These are phyloP conservation scores for Iberis pinnata DNA, from an alignment of 345 rosid genomes.

Conservation along the genomic window DNA sequence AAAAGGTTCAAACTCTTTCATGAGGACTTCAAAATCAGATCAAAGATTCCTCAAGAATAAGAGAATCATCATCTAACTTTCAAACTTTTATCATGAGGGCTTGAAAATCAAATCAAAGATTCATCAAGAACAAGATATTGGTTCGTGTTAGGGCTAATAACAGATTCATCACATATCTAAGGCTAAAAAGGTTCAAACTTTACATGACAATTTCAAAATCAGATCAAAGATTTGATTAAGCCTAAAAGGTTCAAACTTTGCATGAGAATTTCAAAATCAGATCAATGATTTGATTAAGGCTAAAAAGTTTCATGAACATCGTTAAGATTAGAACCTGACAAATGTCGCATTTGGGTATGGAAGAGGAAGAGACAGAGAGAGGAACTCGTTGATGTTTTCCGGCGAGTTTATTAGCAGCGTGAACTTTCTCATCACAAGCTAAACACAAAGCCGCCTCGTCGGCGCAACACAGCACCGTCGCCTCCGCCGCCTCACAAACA, in stretches of 20 bases:
- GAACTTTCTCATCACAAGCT: constrained; percentile 81
- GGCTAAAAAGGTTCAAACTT: constrained; percentile 2
- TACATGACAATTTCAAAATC: neutral
- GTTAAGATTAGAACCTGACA: constrained; percentile 69
- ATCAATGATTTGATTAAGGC: no score
- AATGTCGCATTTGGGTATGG: constrained; percentile 86
- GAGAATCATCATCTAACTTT: no score
- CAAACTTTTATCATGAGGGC: no score
- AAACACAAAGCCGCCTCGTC: constrained; percentile 97
- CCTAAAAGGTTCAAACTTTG: constrained; percentile 6
- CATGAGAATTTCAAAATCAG: neutral
- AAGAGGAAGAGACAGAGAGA: constrained; percentile 57
- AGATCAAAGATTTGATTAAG: no score
- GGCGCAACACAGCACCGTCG: constrained; percentile 92
- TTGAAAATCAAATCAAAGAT: no score
- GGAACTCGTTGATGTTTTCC: constrained; percentile 93
- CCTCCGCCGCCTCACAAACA: constrained; percentile 93
- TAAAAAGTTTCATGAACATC: no score
- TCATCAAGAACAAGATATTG: no score
- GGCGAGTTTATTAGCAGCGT: constrained; percentile 95
- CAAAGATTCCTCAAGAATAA: no score
- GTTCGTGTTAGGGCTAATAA: neutral
- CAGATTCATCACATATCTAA: neutral
- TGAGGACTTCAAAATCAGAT: no score
- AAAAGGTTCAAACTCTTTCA: no score